phyloP scores from a whole-genome alignment of 805 yeast species.

The Saturnispora silvae region DNA sequence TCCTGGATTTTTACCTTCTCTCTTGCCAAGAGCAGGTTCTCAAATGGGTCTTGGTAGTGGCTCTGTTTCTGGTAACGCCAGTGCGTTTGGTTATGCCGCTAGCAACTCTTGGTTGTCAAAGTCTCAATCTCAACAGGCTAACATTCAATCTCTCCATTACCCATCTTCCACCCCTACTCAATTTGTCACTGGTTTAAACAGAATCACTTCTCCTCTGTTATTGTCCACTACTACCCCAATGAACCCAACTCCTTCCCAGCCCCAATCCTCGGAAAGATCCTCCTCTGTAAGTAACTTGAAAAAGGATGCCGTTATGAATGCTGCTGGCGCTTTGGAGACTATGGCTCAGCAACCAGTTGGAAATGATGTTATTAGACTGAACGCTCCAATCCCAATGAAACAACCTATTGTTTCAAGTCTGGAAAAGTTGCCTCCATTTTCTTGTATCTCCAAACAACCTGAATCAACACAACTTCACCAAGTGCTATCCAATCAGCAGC shows the following conservation, averaged over 20 bases:
- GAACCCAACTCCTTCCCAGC: conserved; percentile 22
- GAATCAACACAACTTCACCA: conserved; percentile 13
- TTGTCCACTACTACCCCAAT: conserved; percentile 35
- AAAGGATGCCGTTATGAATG: conserved; percentile 27
- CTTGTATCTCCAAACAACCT: conserved; percentile 12
- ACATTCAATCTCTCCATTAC: conserved; percentile 48
- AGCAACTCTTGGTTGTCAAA: conserved; percentile 22
- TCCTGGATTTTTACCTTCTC: conserved; percentile 29
- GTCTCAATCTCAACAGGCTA: conserved; percentile 16
- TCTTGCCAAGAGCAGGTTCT: conserved; percentile 30
- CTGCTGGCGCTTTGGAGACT: conserved; percentile 33
- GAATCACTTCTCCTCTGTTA: conserved; percentile 56
- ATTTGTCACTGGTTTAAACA: conserved; percentile 52
- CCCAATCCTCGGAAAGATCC: conserved; percentile 28
- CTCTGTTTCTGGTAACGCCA: conserved; percentile 16
- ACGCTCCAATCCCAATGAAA: conserved; percentile 17
- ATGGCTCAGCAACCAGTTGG: conserved; percentile 24
- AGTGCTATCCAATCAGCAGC: conserved; percentile 9
- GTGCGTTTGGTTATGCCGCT: conserved; percentile 21
- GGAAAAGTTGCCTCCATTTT: conserved; percentile 21
- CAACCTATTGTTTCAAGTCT: conserved; percentile 4
- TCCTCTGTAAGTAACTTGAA: conserved; percentile 19
- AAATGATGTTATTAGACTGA: conserved; percentile 26
- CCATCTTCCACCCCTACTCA: conserved; percentile 64
- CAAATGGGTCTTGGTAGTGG: too few species aligned